These are phyloP conservation scores for Theobroma cacao DNA, from an alignment of 345 rosid species.

Conservation along the genomic window DNA sequence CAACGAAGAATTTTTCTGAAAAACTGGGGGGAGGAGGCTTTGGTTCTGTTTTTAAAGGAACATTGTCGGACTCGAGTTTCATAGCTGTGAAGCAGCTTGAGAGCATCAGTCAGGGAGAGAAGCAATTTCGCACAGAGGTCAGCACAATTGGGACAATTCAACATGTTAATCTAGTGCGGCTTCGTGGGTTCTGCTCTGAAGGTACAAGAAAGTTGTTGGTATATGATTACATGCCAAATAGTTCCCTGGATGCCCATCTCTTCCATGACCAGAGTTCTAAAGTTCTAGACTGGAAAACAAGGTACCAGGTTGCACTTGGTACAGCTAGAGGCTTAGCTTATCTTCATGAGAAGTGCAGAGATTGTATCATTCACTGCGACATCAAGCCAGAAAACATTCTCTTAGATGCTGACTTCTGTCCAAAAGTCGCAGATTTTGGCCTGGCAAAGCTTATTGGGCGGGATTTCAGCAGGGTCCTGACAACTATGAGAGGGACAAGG, in stretches of 20 bases:
- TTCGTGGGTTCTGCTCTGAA: slow-evolving; percentile 83
- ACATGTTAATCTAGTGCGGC: slow-evolving; percentile 75
- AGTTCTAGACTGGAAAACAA: slow-evolving; percentile 51
- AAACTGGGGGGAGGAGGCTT: slow-evolving; percentile 86
- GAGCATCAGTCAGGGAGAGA: slow-evolving; percentile 76
- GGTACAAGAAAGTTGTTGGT: slow-evolving; percentile 59
- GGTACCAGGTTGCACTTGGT: slow-evolving; percentile 70
- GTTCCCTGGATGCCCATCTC: slow-evolving; percentile 66
- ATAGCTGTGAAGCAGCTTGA: slow-evolving; percentile 87
- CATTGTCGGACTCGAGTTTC: slow-evolving; percentile 53
- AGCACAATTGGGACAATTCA: slow-evolving; percentile 76
- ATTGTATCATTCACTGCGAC: slow-evolving; percentile 87
- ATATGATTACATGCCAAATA: slow-evolving; percentile 77
- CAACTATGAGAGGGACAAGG: slow-evolving; percentile 84
- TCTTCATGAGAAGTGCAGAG: slow-evolving; percentile 81
- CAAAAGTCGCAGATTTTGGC: slow-evolving; percentile 89
- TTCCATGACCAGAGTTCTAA: slow-evolving; percentile 31
- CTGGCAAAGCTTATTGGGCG: slow-evolving; percentile 81
- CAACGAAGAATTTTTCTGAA: slow-evolving; percentile 74
- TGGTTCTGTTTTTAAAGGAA: slow-evolving; percentile 84
- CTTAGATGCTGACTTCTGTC: slow-evolving; percentile 55
- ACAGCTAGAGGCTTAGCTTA: slow-evolving; percentile 77
- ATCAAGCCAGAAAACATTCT: slow-evolving; percentile 89
- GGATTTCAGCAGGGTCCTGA: slow-evolving; percentile 79
- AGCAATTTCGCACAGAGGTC: slow-evolving; percentile 81